These are phyloP conservation scores for Tetrapisispora fleetii DNA, from an alignment of 805 yeast species.

Conservation along the genomic window DNA sequence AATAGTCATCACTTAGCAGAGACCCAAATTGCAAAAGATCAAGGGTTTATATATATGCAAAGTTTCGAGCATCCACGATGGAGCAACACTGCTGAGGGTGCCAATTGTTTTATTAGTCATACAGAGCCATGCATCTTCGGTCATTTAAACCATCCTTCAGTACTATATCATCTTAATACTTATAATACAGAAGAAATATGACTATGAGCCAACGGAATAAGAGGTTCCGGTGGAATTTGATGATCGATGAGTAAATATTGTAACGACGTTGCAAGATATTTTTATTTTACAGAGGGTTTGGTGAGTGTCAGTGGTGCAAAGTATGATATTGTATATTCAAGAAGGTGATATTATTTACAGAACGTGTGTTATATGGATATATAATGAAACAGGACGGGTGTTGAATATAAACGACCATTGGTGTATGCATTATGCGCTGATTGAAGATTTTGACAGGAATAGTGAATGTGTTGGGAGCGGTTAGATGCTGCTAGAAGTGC, in stretches of 20 bases:
- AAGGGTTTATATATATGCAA: neutral
- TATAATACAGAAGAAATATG: neutral
- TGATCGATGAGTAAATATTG: neutral
- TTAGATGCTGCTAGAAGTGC: neutral
- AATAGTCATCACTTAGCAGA: neutral
- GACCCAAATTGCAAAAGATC: too few species aligned
- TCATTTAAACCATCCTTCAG: too few species aligned
- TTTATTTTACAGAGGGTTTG: too few species aligned
- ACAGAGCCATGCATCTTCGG: too few species aligned
- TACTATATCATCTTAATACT: too few species aligned
- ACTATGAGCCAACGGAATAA: neutral
- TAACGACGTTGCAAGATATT: too few species aligned
- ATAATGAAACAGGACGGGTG: neutral
- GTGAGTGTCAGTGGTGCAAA: too few species aligned
- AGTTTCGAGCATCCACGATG: neutral
- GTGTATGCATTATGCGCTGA: neutral
- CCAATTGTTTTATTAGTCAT: neutral
- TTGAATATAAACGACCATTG: neutral
- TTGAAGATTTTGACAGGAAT: neutral
- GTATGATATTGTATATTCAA: neutral
- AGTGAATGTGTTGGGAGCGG: neutral
- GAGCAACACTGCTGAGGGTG: too few species aligned
- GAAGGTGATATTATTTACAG: neutral
- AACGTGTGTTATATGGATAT: neutral
- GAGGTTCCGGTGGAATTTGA: neutral